Base-by-base conservation (phyloP, 1,284 basidiomycete genomes). In the Chalciporus sp. region DNA sequence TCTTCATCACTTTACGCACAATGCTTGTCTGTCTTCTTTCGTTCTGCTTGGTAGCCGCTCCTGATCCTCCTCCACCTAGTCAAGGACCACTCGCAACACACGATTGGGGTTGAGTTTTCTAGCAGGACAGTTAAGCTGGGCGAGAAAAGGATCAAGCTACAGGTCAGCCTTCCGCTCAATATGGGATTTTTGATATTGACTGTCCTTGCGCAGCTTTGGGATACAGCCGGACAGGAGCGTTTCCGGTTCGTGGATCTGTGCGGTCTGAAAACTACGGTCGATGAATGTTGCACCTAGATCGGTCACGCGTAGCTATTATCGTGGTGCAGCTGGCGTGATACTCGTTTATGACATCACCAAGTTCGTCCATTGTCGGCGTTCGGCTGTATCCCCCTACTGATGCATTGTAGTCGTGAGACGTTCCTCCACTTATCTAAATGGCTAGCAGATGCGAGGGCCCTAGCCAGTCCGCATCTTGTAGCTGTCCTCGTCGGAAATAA, bases 231-330 rank as follows among this genome's bases (percentile, higher is more conserved):
- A 17, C 95, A 97, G 74, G 95, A 97, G 73, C 82, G 95, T 58
- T 97, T 97, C 71, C 83, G 93, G 84, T 90, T 57, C 53, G 79
- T 68, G 37, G 27, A n/a, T 52, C 48, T 49, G 39, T 43, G 28
- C 42, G 57, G 50, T 52, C 52, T 19, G 19, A 49, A 51, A 46
- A 43, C 11, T 33, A 16, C 53, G 28, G 37, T 57, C 60, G 43
- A 56, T 56, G 39, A 53, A 44, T 55, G 16, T 51, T 37, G 40
- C 31, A 43, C 51, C 42, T 62, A 92, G 94, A 63, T 95, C 93
- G n/a, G 96, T 99, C 14, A 98, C 96, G 11, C 79, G 95, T 59
- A 95, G 92, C 66, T 98, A 99, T 73, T 98, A 98, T 72, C 86
- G 96, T 50, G 95, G 95, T 19, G 94, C 96, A 14, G 94, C 94